Evolutionary conservation across 2,329 filamentous ascomycete genomes (phyloP), one percentile per base, ranked within the genome.

Genomic region (Botrytis elliptica): DNA sequence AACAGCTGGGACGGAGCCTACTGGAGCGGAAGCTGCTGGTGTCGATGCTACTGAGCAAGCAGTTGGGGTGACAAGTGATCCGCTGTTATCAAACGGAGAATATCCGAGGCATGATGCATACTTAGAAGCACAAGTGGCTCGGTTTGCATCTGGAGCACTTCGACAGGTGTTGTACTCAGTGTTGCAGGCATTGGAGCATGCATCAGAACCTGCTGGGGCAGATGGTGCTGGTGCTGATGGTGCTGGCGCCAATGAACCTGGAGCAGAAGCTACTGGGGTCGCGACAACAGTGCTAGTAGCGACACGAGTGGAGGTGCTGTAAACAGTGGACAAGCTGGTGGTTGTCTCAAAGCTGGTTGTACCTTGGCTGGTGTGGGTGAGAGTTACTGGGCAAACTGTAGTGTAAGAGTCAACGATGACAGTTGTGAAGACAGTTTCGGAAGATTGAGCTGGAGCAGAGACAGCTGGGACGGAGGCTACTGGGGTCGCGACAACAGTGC

Each of bases 331-430:
- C 38, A 42, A 44, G 62, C 62, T 64, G 25, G 38, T 42, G 62
- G 62, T 64, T 29, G 62, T 64, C 25, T 64, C 62, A 64, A 42
- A 20, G 22, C 62, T 64, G n/a, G 62, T 64, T 25, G 62, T 64
- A 29, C 62, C 62, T 64, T 42, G 25, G 7, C 38, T 64, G 14
- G 62, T 64, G 62, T 64, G 62, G 22, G 62, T 64, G 25, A 64
- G 62, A 20, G 62, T 64, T 42, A 42, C 38, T 64, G 62, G 62
- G 62, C 62, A 64, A 29, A 64, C 38, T 63, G 60, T 63, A 38
- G 60, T 63, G n/a, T 63, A 63, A 9, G 36, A 42, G 38, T 63
- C 60, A 16, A 63, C 60, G 7, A 63, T 18, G 38, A 63, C 38
- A 10, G 60, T 63, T 63, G 60, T 63, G 38, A 33, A 33, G 33